A percentile compares a stretch with the other conserved stretches of the same genome.
These are phyloP conservation scores for Umbellularia californica DNA, from an alignment of 164 flowering plant species.

Conservation along the genomic window DNA sequence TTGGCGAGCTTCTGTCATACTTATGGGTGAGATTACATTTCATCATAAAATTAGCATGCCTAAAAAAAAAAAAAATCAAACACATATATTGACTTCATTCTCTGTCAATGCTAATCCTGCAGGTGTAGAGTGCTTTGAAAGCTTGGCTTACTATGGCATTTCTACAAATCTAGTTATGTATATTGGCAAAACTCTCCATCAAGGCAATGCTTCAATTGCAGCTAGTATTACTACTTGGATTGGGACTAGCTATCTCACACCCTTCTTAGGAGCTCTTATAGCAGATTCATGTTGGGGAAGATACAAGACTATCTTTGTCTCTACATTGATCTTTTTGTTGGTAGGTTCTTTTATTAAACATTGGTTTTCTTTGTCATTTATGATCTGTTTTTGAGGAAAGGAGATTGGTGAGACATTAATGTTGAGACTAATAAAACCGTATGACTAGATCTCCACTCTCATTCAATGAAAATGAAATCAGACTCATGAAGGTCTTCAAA, in stretches of 20 bases:
- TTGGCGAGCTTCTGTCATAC: conserved; percentile 4
- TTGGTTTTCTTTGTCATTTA: too few species aligned
- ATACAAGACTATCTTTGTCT: conserved; percentile 65
- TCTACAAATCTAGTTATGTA: conserved; percentile 64
- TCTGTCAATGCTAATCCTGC: conserved; percentile 5
- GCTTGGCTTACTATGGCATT: conserved; percentile 67
- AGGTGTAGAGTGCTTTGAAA: conserved; percentile 70
- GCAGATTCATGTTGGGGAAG: conserved; percentile 82
- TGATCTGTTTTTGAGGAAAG: too few species aligned
- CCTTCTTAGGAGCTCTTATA: conserved; percentile 63
- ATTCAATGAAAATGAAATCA: too few species aligned
- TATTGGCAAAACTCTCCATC: conserved; percentile 48
- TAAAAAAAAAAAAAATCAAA: too few species aligned
- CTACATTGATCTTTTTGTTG: conserved; percentile 54
- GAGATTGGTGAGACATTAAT: too few species aligned
- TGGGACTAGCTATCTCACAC: conserved; percentile 70
- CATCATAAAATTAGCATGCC: too few species aligned
- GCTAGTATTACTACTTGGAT: conserved; percentile 65
- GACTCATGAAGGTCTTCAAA: too few species aligned
- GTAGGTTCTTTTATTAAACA: conserved; percentile 21
- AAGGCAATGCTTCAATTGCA: conserved; percentile 62
- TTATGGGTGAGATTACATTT: background rate
- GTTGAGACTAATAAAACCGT: too few species aligned
- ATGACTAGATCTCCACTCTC: too few species aligned
- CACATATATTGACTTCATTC: background rate